phyloP scores from a whole-genome alignment of 78 protist genomes.

The Dictyostelium citrinum region DNA sequence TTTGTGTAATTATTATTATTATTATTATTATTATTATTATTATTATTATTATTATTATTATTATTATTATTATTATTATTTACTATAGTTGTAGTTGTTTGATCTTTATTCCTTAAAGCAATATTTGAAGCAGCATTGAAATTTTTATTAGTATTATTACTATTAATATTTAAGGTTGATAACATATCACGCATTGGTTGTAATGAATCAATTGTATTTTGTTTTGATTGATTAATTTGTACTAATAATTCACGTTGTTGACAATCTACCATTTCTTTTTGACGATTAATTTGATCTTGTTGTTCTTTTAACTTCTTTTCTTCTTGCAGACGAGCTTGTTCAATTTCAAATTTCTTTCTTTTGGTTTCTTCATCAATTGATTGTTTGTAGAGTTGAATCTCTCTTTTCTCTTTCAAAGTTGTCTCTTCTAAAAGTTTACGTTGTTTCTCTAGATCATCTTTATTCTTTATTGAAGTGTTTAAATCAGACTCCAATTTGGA shows the following conservation, averaged over 20 bases:
- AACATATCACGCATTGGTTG: conserved; percentile 70
- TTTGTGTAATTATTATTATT: no score
- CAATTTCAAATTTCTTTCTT: conserved; percentile 3
- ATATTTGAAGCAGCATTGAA: not conserved
- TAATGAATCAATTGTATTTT: conserved; percentile 26
- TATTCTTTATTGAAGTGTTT: not conserved
- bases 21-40: not conserved
- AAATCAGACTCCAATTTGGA: not conserved
- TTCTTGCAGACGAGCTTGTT: not conserved
- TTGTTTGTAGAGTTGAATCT: not conserved
- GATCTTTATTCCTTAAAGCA: not conserved
- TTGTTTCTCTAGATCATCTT: not conserved
- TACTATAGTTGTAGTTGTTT: not conserved
- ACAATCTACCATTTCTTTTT: conserved; percentile 36
- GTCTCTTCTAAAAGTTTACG: conserved; percentile 1
- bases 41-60: not conserved
- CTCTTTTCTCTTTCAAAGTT: not conserved
- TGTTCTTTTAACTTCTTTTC: conserved; percentile 38
- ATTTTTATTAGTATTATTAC: not conserved
- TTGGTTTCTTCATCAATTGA: not conserved
- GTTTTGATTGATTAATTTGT: conserved; percentile 15
- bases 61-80: not conserved
- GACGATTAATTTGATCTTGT: conserved; percentile 35
- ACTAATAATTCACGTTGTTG: conserved; percentile 35
- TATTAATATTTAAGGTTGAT: not conserved